These are phyloP conservation scores for Psilocybe cyanescens DNA, from an alignment of 768 basidiomycete genomes.

Conservation along the genomic window DNA sequence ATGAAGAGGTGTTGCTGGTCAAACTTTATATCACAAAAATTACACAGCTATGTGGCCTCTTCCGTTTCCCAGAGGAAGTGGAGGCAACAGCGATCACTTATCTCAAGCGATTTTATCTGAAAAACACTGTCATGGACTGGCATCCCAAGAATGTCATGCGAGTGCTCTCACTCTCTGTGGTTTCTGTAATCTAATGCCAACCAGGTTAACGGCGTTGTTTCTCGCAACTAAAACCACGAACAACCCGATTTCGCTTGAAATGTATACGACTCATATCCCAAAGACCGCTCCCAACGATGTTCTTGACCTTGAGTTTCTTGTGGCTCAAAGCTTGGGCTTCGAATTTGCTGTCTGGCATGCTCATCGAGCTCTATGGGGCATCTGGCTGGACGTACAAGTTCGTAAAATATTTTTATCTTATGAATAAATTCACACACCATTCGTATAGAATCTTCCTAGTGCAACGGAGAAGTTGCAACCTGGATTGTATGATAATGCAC, in stretches of 20 bases:
- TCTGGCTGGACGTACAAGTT: constrained; percentile 89
- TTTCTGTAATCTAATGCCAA: background rate
- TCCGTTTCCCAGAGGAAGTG: constrained; percentile 90
- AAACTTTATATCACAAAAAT: constrained; percentile 89
- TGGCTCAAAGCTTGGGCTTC: constrained; percentile 92
- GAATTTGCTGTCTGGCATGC: constrained; percentile 95
- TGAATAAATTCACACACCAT: background rate
- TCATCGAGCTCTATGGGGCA: constrained; percentile 86
- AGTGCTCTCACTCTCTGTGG: constrained; percentile 26
- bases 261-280: constrained; percentile 83
- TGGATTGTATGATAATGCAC: constrained; percentile 66
- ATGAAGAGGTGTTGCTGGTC: constrained; percentile 88
- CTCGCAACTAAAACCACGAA: constrained; percentile 99
- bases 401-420: constrained; percentile 12
- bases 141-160: constrained; percentile 99
- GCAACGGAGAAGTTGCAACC: constrained; percentile 48
- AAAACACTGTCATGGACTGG: constrained; percentile 99
- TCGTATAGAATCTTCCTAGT: constrained; percentile 53
- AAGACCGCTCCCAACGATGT: constrained; percentile 83
- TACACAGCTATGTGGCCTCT: constrained; percentile 81
- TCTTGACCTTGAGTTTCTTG: constrained; percentile 92
- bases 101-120: constrained; percentile 95
- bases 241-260: constrained; percentile 84
- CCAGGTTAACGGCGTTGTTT: constrained; percentile 93
- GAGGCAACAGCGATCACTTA: constrained; percentile 92